Conservation (phyloP, 2,329 filamentous ascomycete species). For the Fusarium pilosicola region DNA sequence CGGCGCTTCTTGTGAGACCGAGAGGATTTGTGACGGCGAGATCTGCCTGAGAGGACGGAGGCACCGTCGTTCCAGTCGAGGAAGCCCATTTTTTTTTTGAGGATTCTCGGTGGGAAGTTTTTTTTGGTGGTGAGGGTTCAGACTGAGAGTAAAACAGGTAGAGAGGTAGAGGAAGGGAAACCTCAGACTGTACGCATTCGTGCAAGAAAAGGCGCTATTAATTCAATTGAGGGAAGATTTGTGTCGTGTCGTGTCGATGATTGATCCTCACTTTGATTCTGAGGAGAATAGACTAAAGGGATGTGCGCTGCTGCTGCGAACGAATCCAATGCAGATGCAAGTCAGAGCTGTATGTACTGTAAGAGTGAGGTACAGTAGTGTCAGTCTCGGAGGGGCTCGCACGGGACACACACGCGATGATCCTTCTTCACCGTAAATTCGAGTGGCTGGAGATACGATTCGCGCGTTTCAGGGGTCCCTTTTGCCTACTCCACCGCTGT, state of each 20-base stretch:
- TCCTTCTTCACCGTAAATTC: conserved; percentile 20
- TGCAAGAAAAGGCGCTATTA: background rate
- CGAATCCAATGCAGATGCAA: conserved; percentile 34
- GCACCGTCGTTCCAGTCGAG: conserved; percentile 49
- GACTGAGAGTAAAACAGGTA: background rate
- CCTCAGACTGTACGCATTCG: conserved; percentile 18
- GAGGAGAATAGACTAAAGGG: conserved; percentile 2
- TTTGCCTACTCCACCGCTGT: background rate
- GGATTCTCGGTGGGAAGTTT: background rate
- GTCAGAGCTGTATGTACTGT: conserved; percentile 30
- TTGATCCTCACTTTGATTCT: background rate
- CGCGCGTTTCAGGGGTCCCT: conserved; percentile 3
- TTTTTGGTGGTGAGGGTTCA: background rate
- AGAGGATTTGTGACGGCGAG: conserved; percentile 44
- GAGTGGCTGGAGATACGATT: conserved; percentile 17
- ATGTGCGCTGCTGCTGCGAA: conserved; percentile 14
- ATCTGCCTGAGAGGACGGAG: conserved; percentile 46
- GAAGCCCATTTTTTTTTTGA: conserved; percentile 45
- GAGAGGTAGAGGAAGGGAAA: background rate
- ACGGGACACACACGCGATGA: conserved; percentile 1
- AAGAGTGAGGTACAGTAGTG: conserved; percentile 9
- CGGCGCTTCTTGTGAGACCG: conserved; percentile 49
- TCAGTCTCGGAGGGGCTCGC: background rate
- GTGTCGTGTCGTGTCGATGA: background rate
- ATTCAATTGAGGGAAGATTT: background rate